phyloP scores from a whole-genome alignment of 2,329 filamentous ascomycete genomes.

The Claviceps sorghi region DNA sequence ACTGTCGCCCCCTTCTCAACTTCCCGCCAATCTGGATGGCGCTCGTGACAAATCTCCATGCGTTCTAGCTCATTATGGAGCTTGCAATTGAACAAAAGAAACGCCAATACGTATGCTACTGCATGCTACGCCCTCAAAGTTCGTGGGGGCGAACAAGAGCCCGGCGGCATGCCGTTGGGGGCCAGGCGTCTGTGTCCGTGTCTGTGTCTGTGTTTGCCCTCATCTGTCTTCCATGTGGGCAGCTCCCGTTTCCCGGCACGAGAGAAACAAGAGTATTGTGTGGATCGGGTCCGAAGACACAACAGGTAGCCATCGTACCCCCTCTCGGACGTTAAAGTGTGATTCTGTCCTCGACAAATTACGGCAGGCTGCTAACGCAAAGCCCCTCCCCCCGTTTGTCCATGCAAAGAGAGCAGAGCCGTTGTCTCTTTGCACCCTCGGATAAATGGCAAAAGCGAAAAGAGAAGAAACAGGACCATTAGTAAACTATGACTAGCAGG shows the following conservation, averaged over 20 bases:
- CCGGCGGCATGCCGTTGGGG: background rate
- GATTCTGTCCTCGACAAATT: background rate
- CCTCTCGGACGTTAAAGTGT: background rate
- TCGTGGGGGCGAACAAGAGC: background rate
- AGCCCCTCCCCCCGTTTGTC: background rate
- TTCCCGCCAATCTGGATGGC: background rate
- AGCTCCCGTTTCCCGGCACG: background rate
- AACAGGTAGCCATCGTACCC: background rate
- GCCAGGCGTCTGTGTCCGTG: background rate
- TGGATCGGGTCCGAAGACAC: background rate
- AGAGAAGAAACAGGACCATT: background rate
- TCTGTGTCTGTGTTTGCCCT: background rate
- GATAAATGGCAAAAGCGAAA: background rate
- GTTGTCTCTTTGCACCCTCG: background rate
- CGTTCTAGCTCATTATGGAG: background rate
- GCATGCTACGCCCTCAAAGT: background rate
- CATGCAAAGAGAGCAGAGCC: background rate
- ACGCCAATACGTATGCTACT: background rate
- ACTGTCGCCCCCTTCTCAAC: background rate
- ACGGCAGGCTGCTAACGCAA: background rate
- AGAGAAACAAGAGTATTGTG: background rate
- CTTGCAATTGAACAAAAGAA: background rate
- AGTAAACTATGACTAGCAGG: background rate
- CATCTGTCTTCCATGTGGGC: background rate
- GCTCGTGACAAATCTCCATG: background rate